These are phyloP conservation scores for Sarocladium kiliense DNA, from an alignment of 2,329 filamentous ascomycete species.

Conservation along the genomic window DNA sequence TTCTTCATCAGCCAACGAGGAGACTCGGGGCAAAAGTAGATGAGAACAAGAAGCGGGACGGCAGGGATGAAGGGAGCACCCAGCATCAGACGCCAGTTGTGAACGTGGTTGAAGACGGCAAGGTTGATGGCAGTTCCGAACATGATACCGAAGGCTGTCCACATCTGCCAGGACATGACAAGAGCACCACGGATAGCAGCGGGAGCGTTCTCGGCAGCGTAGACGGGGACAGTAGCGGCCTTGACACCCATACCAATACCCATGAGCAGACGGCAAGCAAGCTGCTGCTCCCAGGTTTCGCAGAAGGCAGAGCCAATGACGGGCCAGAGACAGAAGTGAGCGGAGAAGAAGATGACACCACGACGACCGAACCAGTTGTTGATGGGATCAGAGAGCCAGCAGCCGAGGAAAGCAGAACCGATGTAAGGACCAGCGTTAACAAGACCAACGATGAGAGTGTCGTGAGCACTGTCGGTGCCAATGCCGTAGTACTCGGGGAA, in stretches of 20 bases:
- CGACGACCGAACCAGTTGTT: slow-evolving; percentile 39
- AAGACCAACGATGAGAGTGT: slow-evolving; percentile 53
- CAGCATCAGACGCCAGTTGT: slow-evolving; percentile 39
- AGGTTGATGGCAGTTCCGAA: slow-evolving; percentile 30
- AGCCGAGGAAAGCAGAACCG: slow-evolving; percentile 31
- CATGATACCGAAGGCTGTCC: slow-evolving; percentile 51
- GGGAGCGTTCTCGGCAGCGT: slow-evolving; percentile 67
- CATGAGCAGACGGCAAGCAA: slow-evolving; percentile 61
- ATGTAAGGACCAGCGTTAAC: slow-evolving; percentile 55
- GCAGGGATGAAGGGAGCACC: slow-evolving; percentile 58
- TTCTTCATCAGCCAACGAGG: slow-evolving; percentile 64
- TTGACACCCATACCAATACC: slow-evolving; percentile 68
- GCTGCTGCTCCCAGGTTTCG: slow-evolving; percentile 61
- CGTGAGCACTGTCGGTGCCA: slow-evolving; percentile 22
- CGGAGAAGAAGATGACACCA: slow-evolving; percentile 64
- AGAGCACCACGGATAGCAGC: slow-evolving; percentile 65
- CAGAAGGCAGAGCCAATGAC: slow-evolving; percentile 60
- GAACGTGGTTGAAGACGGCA: slow-evolving; percentile 20
- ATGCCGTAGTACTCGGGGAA: slow-evolving; percentile 45
- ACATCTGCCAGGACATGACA: slow-evolving; percentile 77
- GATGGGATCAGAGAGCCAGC: slow-evolving; percentile 64
- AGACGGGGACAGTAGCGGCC: slow-evolving; percentile 63
- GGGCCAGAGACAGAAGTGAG: slow-evolving; percentile 62
- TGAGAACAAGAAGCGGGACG: slow-evolving; percentile 44
- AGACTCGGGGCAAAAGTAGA: slow-evolving; percentile 61